Base-by-base conservation (phyloP, 2,329 filamentous ascomycete genomes). In the Seiridium unicorne region DNA sequence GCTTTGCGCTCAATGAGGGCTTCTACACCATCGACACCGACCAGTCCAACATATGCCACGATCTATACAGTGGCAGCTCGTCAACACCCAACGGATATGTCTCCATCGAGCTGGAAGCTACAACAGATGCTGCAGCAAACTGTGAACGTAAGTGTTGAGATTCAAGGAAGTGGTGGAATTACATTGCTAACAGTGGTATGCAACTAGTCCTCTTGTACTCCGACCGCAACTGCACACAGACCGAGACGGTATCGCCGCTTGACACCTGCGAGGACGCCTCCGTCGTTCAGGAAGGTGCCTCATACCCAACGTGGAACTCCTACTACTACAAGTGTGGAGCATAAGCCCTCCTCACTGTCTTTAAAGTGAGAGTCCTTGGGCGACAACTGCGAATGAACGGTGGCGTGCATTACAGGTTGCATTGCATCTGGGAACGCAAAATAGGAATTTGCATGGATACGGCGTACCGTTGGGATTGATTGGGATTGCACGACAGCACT, bases 21-120 rank as follows among this genome's bases (percentile, higher is more conserved):
- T 60, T 62, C 49, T 62, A 57, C 47, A 62, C 60, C 3, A 51
- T 62, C 35, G 60, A 62, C 42, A 36, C 34, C 26, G 48, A 54
- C n/a, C 53, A 60, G 44, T 10, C 57, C 11, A 47, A 57, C n/a
- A 40, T 42, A 9, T 62, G 60, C 44, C 42, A 53, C 48, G 40
- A 32, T 36, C 47, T 51, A n/a, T 32, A 57, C 5, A 5, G 10
- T 42, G 51, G n/a, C 9, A 40, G 18, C 7, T n/a, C 9, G 18
- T 35, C 31, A 9, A 53, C 40, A n/a, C 57, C 40, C 54, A 56
- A 47, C 42, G 55, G 46, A 5, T 59, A 47, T 34, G 47, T 55
- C 10, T 60, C 58, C 46, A 44, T 62, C 34, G 44, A 35, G 47
- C 46, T 60, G 9, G 31, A 60, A 26, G 35, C 11, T 18, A 9